Percentiles rank a stretch among this genome's conserved stretches.
Evolutionary conservation across 768 basidiomycete genomes (phyloP).

Genomic region (Astraeus odoratus): DNA sequence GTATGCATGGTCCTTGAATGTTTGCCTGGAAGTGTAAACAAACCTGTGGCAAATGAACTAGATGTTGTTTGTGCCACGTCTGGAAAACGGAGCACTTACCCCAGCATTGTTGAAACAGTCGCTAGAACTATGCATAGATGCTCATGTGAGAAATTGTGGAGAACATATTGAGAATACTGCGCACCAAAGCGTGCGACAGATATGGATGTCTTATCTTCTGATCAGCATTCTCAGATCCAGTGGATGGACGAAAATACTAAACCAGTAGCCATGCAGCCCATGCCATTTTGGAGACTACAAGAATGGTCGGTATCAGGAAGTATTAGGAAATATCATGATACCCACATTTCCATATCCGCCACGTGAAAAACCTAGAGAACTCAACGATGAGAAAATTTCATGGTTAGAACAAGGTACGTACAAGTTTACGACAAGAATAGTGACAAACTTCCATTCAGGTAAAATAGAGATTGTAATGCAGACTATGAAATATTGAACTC

Average conservation of each 20-base stretch:
- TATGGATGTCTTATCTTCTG: not conserved
- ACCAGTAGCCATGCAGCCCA: not conserved
- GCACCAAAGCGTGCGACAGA: not conserved
- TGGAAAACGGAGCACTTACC: not conserved
- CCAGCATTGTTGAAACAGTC: not conserved
- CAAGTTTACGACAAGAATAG: not conserved
- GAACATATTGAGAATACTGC: not conserved
- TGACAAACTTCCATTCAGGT: not conserved
- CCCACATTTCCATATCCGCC: conserved; percentile 5
- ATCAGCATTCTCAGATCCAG: not conserved
- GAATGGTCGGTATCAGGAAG: not conserved
- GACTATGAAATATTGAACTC: not conserved
- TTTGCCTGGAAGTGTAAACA: not conserved
- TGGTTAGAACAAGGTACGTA: not conserved
- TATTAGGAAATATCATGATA: not conserved
- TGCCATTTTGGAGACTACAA: not conserved
- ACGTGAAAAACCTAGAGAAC: conserved; percentile 3
- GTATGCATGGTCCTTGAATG: conserved; percentile 1
- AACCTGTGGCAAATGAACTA: not conserved
- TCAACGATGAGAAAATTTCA: not conserved
- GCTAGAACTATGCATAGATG: not conserved
- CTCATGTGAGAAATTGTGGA: not conserved
- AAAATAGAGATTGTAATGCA: not conserved
- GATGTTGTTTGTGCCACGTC: not conserved
- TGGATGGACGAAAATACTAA: not conserved